Percentiles rank a stretch among this genome's conserved stretches.
These are phyloP conservation scores for Herpotrichia juniperi DNA, from an alignment of 2,329 filamentous ascomycete genomes.

Conservation along the genomic window DNA sequence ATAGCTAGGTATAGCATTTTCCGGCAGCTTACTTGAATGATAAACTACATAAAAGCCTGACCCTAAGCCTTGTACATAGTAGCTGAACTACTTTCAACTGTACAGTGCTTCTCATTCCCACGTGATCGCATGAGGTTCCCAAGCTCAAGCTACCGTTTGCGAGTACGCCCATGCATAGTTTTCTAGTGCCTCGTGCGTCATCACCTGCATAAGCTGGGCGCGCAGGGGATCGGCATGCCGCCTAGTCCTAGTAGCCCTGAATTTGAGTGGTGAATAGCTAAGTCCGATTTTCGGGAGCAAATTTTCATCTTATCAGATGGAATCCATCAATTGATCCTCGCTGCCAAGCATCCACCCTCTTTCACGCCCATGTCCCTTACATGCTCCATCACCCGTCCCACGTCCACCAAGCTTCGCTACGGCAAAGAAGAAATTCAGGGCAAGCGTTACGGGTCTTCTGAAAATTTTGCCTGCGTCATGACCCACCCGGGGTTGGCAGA, in stretches of 20 bases:
- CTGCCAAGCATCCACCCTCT: constrained; percentile 7
- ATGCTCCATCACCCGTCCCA: constrained; percentile 8
- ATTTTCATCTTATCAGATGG: constrained; percentile 39
- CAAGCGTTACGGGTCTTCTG: constrained; percentile 33
- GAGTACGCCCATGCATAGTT: no score
- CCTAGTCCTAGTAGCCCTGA: constrained; percentile 26
- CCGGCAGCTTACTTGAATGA: no score
- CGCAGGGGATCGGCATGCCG: constrained; percentile 15
- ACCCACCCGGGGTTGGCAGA: constrained; percentile 11
- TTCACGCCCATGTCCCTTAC: background rate
- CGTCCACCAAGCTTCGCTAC: constrained; percentile 13
- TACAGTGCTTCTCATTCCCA: no score
- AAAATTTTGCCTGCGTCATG: constrained; percentile 38
- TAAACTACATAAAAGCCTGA: no score
- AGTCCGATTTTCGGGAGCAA: constrained; percentile 27
- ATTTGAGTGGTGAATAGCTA: constrained; percentile 18
- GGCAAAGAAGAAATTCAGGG: constrained; percentile 12
- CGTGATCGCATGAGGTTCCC: no score
- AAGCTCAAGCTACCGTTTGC: no score
- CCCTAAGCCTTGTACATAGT: no score
- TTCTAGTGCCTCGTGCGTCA: constrained; percentile 33
- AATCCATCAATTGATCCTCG: constrained; percentile 24
- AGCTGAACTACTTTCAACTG: no score
- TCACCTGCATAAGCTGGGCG: constrained; percentile 10
- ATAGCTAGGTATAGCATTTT: no score